Evolutionary conservation across 148 eudicot species (phyloP).

Genomic region (Amaranthus palmeri): DNA sequence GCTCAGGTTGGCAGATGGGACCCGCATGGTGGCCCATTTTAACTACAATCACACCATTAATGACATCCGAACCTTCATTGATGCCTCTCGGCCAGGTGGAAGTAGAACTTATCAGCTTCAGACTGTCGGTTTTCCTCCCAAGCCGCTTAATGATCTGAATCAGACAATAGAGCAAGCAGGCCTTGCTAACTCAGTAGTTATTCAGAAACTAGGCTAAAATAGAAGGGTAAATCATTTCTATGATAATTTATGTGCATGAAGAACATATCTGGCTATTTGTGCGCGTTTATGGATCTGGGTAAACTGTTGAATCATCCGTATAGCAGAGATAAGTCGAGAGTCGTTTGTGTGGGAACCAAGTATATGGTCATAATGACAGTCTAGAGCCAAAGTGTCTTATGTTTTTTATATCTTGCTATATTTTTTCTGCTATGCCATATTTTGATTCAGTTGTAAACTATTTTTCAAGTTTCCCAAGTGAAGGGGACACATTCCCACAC

Average conservation of each 20-base stretch:
- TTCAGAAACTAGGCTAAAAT: slow-evolving; percentile 38
- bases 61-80: slow-evolving; percentile 51
- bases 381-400: slow-evolving; percentile 10
- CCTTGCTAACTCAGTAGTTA: slow-evolving; percentile 60
- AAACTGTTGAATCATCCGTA: slow-evolving; percentile 11
- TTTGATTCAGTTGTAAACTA: no score
- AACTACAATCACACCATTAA: slow-evolving; percentile 49
- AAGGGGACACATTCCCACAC: no score
- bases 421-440: not conserved
- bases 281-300: slow-evolving; percentile 11
- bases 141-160: slow-evolving; percentile 47
- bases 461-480: no score
- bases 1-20: slow-evolving; percentile 59
- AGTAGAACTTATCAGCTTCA: slow-evolving; percentile 53
- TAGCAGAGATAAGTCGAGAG: not conserved
- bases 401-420: not conserved
- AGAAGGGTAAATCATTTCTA: not conserved
- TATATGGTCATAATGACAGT: slow-evolving; percentile 8
- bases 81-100: slow-evolving; percentile 61
- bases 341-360: not conserved
- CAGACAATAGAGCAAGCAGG: slow-evolving; percentile 72
- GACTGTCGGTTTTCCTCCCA: slow-evolving; percentile 67
- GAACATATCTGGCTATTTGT: slow-evolving; percentile 13
- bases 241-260: slow-evolving; percentile 6
- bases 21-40: slow-evolving; percentile 56